A percentile compares a stretch with the other conserved stretches of the same genome.
These are phyloP conservation scores for Gautieria morchelliformis DNA, from an alignment of 768 basidiomycete species.

Conservation along the genomic window DNA sequence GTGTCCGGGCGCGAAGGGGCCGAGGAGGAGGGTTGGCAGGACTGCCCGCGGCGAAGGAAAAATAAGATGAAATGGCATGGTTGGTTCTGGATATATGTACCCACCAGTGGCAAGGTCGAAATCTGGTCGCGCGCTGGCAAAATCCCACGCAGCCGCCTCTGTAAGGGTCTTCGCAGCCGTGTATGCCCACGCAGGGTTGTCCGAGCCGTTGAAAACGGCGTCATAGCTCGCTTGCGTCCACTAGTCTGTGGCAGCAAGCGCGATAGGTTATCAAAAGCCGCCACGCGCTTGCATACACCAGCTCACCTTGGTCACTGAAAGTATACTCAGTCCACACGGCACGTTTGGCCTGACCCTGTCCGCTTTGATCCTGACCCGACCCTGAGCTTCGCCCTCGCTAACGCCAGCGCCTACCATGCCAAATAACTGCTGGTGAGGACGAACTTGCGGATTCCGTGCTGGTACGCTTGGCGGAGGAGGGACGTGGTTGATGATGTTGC, in stretches of 20 bases:
- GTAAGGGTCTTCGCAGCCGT: constrained; percentile 3
- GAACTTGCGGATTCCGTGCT: constrained; percentile 2
- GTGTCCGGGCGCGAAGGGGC: constrained; percentile 17
- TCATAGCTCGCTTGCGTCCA: constrained; percentile 2
- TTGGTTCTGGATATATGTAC: neutral
- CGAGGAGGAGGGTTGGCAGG: constrained; percentile 23
- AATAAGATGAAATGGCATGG: neutral
- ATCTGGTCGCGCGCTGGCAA: neutral
- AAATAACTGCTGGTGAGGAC: constrained; percentile 5
- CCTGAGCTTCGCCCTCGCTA: too few relatives aligned
- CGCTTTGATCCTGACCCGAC: too few relatives aligned
- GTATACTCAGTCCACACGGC: constrained; percentile 3
- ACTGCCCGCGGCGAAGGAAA: constrained; percentile 15
- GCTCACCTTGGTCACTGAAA: constrained; percentile 1
- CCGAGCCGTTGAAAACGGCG: constrained; percentile 1
- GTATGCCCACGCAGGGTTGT: constrained; percentile 3
- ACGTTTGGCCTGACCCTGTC: too few relatives aligned
- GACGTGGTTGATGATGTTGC: too few relatives aligned
- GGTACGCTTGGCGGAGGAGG: constrained; percentile 4
- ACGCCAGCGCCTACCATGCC: neutral
- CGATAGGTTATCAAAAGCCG: neutral
- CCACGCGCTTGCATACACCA: neutral
- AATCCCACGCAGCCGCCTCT: constrained; percentile 5
- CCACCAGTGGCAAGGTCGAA: constrained; percentile 4
- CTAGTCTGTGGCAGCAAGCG: neutral